Evolutionary conservation across 441 rosid species (phyloP).

Genomic region (Gossypium trilobum): DNA sequence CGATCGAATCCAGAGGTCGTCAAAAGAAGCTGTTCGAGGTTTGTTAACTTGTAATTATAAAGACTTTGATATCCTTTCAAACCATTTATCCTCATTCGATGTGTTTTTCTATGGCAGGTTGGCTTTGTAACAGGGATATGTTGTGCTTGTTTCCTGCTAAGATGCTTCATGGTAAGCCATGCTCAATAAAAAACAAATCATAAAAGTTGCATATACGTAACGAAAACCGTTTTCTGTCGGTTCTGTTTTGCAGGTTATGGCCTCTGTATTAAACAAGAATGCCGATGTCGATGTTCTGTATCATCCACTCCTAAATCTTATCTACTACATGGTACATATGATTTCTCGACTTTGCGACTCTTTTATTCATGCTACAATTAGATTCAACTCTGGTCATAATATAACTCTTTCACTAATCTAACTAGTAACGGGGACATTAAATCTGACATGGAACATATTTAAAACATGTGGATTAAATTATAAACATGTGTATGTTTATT

Average conservation of each 20-base stretch:
- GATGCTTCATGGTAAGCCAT: constrained; percentile 48
- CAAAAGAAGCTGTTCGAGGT: constrained; percentile 77
- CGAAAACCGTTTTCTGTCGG: background rate
- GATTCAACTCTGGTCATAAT: background rate
- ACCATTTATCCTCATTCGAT: no score
- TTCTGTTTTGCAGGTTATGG: constrained; percentile 32
- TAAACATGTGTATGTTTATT: no score
- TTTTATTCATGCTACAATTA: background rate
- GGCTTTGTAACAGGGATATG: no score
- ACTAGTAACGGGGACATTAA: no score
- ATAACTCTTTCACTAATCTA: no score
- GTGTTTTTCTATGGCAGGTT: no score
- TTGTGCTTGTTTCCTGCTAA: background rate
- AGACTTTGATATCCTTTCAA: background rate
- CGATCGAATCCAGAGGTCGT: constrained; percentile 74
- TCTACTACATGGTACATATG: constrained; percentile 45
- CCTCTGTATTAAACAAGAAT: constrained; percentile 48
- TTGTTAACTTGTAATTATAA: constrained; percentile 13
- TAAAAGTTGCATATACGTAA: background rate
- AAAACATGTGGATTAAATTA: no score
- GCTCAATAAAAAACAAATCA: background rate
- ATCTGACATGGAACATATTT: no score
- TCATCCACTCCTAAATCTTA: constrained; percentile 60
- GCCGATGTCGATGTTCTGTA: constrained; percentile 59
- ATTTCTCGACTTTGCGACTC: background rate